These are phyloP conservation scores for Phytophthora syringae DNA, from an alignment of 352 stramenopile species.

Conservation along the genomic window DNA sequence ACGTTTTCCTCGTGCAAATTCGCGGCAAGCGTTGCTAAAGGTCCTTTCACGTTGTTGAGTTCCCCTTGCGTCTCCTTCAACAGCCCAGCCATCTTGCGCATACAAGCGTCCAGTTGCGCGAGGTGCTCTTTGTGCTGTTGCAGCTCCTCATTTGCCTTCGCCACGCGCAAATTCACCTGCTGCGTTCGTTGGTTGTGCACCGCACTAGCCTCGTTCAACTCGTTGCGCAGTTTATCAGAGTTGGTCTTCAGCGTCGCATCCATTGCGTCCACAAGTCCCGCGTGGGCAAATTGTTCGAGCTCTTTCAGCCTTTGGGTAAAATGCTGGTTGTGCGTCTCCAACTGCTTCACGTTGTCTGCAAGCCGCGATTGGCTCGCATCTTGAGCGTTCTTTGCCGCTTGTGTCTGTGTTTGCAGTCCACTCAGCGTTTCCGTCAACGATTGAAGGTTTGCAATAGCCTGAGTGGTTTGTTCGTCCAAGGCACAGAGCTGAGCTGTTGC, in stretches of 20 bases:
- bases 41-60: slow-evolving; percentile 55
- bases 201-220: slow-evolving; percentile 30
- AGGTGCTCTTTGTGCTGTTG: slow-evolving; percentile 46
- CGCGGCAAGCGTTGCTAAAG: slow-evolving; percentile 55
- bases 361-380: slow-evolving; percentile 33
- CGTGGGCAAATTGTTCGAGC: slow-evolving; percentile 53
- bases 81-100: slow-evolving; percentile 36
- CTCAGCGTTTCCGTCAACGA: slow-evolving; percentile 26
- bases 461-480: slow-evolving; percentile 28
- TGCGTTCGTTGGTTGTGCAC: slow-evolving; percentile 31
- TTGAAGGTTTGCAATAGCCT: slow-evolving; percentile 26
- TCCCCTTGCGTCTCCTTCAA: slow-evolving; percentile 44
- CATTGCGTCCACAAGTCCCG: slow-evolving; percentile 44
- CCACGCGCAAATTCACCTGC: slow-evolving; percentile 39
- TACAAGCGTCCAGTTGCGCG: slow-evolving; percentile 37
- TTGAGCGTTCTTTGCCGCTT: slow-evolving; percentile 24
- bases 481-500: slow-evolving; percentile 33
- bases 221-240: slow-evolving; percentile 26
- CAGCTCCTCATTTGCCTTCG: slow-evolving; percentile 40
- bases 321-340: slow-evolving; percentile 41
- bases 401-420: slow-evolving; percentile 24
- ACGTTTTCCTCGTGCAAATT: slow-evolving; percentile 79
- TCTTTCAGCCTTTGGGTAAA: slow-evolving; percentile 39
- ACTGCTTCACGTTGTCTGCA: slow-evolving; percentile 25
- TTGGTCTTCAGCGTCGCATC: slow-evolving; percentile 43